Conservation (phyloP, 2,329 filamentous ascomycete species). For the Cytospora chrysosperma region DNA sequence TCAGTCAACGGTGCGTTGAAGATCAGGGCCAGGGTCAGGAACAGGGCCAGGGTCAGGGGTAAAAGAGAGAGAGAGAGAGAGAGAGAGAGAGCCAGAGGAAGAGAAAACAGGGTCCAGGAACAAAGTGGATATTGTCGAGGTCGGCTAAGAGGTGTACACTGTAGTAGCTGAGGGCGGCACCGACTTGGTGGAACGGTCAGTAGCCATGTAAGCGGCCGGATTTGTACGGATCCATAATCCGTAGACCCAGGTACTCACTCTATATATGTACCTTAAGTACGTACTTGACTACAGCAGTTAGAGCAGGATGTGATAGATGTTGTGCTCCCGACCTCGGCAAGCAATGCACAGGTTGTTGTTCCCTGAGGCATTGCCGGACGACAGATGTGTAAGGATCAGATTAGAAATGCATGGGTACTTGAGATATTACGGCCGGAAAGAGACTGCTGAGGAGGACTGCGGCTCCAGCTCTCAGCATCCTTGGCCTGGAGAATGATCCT, state of each 20-base stretch:
- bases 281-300: background rate
- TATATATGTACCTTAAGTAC: too few species aligned
- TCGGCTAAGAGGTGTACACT: background rate
- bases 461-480: constrained; percentile 9
- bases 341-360: background rate
- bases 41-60: background rate
- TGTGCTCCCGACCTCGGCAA: background rate
- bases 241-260: too few species aligned
- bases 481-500: constrained; percentile 12
- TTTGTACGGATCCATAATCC: background rate
- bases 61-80: too few species aligned
- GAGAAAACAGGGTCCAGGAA: background rate
- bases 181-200: constrained; percentile 16
- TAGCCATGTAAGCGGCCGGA: constrained; percentile 12
- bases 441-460: constrained; percentile 4
- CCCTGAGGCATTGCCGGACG: background rate
- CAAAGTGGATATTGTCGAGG: background rate
- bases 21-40: constrained; percentile 8
- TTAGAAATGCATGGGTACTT: too few species aligned
- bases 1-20: background rate
- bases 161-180: constrained; percentile 8
- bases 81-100: too few species aligned
- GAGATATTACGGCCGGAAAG: background rate
- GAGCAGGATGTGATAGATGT: background rate
- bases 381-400: constrained; percentile 6